These are phyloP conservation scores for Thermochaetoides thermophila DNA, from an alignment of 495 filamentous ascomycete species.

Conservation along the genomic window DNA sequence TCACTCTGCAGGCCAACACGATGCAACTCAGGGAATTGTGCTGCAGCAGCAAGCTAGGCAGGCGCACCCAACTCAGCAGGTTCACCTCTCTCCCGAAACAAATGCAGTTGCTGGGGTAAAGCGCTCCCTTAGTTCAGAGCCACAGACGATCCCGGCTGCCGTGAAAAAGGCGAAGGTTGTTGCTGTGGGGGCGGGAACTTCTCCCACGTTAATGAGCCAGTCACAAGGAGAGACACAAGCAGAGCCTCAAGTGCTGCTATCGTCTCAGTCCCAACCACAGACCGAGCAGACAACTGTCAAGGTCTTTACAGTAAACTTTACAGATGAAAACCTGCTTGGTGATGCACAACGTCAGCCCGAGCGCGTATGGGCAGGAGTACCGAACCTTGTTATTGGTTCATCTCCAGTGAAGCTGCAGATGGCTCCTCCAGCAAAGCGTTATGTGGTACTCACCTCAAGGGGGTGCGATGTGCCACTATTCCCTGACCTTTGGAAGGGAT, in stretches of 20 bases:
- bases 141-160: constrained; percentile 2
- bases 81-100: neutral
- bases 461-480: constrained; percentile 15
- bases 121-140: constrained; percentile 6
- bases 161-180: constrained; percentile 14
- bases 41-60: too few relatives aligned
- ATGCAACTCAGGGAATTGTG: too few relatives aligned
- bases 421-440: constrained; percentile 17
- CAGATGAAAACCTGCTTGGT: constrained; percentile 9
- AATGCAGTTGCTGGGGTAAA: constrained; percentile 6
- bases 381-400: constrained; percentile 13
- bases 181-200: neutral
- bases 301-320: constrained; percentile 6
- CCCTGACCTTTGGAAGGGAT: constrained; percentile 8
- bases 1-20: too few relatives aligned
- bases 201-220: neutral
- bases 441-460: constrained; percentile 14
- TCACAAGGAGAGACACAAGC: too few relatives aligned
- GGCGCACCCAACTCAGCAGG: constrained; percentile 4
- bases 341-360: constrained; percentile 1
- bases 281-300: too few relatives aligned
- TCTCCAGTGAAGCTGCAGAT: constrained; percentile 14
- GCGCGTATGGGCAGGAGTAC: constrained; percentile 9
- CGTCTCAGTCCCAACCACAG: too few relatives aligned
- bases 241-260: too few relatives aligned